These are phyloP conservation scores for Ceratobasidium sp. DNA, from an alignment of 1,284 basidiomycete genomes.

Conservation along the genomic window DNA sequence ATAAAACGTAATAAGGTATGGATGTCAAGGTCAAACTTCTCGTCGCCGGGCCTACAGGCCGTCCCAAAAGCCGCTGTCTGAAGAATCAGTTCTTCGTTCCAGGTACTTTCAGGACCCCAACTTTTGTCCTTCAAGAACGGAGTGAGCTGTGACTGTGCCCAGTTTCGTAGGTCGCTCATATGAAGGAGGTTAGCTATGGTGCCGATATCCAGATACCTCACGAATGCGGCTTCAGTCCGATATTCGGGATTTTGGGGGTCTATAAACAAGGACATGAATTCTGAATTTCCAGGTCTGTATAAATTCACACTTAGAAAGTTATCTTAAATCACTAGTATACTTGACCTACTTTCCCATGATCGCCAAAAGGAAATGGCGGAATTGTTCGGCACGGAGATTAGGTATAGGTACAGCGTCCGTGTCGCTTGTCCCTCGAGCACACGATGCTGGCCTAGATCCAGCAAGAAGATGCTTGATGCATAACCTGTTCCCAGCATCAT, in stretches of 20 bases:
- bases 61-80: background rate
- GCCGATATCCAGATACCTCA: background rate
- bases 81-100: background rate
- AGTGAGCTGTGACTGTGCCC: background rate
- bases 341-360: slow-evolving; percentile 13
- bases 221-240: background rate
- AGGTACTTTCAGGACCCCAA: background rate
- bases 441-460: background rate
- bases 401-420: background rate
- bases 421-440: background rate
- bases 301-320: background rate
- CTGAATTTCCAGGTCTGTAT: background rate
- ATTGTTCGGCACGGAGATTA: background rate
- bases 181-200: background rate
- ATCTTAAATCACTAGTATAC: background rate
- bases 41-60: background rate
- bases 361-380: slow-evolving; percentile 2
- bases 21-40: background rate
- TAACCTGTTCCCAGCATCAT: background rate
- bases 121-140: background rate
- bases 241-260: background rate
- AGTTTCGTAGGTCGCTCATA: background rate
- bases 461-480: background rate
- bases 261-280: background rate
- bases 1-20: background rate